Evolutionary conservation across 495 filamentous ascomycete genomes (phyloP).

Genomic region (Cryomyces minteri): DNA sequence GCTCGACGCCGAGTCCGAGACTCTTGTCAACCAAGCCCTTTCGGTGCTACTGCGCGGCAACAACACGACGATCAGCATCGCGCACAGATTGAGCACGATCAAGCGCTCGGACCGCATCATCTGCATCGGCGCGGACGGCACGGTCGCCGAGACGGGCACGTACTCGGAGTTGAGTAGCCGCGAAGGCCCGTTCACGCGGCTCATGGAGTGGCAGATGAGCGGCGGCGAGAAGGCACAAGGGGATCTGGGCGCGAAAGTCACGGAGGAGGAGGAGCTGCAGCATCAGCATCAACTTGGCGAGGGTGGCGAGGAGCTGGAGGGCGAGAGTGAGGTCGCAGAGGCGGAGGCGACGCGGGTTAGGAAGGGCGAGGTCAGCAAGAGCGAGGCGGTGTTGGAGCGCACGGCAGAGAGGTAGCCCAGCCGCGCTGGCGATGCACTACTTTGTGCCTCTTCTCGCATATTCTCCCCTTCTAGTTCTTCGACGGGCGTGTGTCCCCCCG

Average conservation of each 20-base stretch:
- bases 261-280: slow-evolving; percentile 19
- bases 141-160: slow-evolving; percentile 74
- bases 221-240: slow-evolving; percentile 21
- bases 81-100: slow-evolving; percentile 88
- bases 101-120: slow-evolving; percentile 88
- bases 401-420: neutral
- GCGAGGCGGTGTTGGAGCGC: slow-evolving; percentile 11
- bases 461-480: no score
- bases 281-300: slow-evolving; percentile 10
- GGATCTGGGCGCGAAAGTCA: slow-evolving; percentile 5
- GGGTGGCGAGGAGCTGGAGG: slow-evolving; percentile 4
- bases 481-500: no score
- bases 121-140: slow-evolving; percentile 65
- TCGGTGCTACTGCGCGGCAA: slow-evolving; percentile 60
- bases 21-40: slow-evolving; percentile 80
- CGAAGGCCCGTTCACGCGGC: slow-evolving; percentile 69
- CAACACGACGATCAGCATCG: slow-evolving; percentile 93
- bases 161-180: slow-evolving; percentile 59
- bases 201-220: slow-evolving; percentile 99
- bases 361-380: slow-evolving; percentile 5
- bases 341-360: slow-evolving; percentile 8
- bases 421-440: no score
- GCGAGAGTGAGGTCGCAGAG: slow-evolving; percentile 7
- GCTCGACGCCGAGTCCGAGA: slow-evolving; percentile 94
- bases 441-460: no score